phyloP scores from a whole-genome alignment of 2,329 filamentous ascomycete genomes.

The Biscogniauxia sp. region DNA sequence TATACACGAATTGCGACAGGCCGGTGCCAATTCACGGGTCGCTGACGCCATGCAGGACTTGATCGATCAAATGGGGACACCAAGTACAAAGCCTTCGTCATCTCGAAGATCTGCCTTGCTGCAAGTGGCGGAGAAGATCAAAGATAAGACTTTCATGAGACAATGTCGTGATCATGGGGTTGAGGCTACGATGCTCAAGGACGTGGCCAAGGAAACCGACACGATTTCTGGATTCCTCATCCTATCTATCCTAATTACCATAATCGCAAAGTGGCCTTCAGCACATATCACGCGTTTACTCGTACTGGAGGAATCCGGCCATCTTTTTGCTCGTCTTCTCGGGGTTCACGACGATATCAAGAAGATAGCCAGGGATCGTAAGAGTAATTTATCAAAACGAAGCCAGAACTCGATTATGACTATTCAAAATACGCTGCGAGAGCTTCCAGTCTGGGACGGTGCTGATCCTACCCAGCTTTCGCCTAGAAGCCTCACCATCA shows the following conservation, averaged over 20 bases:
- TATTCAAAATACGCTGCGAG: constrained; percentile 52
- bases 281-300: constrained; percentile 59
- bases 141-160: constrained; percentile 60
- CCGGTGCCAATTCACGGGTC: constrained; percentile 64
- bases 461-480: constrained; percentile 51
- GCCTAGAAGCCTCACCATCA: constrained; percentile 62
- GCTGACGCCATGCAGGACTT: constrained; percentile 65
- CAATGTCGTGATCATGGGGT: constrained; percentile 74
- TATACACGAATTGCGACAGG: constrained; percentile 64
- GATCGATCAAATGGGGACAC: constrained; percentile 56
- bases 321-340: constrained; percentile 57
- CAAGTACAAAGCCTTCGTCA: constrained; percentile 45
- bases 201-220: constrained; percentile 59
- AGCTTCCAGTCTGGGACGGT: constrained; percentile 60
- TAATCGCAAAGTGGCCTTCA: constrained; percentile 60
- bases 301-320: constrained; percentile 50
- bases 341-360: constrained; percentile 52
- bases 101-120: constrained; percentile 58
- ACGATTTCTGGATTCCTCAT: constrained; percentile 61
- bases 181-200: constrained; percentile 65
- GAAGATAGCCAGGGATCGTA: constrained; percentile 61
- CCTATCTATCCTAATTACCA: constrained; percentile 59
- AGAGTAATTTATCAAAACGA: constrained; percentile 66
- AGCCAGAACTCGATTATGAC: constrained; percentile 55
- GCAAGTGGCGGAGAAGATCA: constrained; percentile 58